Conservation (phyloP, 768 basidiomycete species). For the Rhodotorula babjevae region DNA sequence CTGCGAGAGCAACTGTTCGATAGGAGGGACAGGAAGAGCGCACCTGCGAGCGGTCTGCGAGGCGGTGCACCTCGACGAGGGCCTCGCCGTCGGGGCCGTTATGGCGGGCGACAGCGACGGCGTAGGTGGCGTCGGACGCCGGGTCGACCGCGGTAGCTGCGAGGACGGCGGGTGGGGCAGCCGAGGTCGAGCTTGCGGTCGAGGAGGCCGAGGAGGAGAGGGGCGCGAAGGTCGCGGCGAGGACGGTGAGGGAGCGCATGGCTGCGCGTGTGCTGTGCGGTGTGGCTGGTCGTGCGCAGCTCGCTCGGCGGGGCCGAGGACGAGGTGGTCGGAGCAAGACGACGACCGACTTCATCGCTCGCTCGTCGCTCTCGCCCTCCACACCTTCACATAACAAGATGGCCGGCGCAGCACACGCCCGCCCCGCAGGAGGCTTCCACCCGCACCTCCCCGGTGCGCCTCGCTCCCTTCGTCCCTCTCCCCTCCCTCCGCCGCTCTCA, state of each 20-base stretch:
- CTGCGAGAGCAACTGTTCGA: no score
- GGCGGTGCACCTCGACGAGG: slow-evolving; percentile 8
- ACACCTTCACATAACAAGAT: neutral
- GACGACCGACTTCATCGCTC: neutral
- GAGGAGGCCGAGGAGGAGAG: neutral
- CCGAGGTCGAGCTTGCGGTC: neutral
- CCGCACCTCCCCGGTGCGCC: slow-evolving; percentile 30
- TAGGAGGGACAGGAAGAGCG: neutral
- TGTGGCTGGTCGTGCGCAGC: neutral
- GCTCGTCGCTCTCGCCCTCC: neutral
- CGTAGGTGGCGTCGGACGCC: neutral
- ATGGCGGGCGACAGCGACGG: neutral
- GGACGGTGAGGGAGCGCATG: slow-evolving; percentile 37
- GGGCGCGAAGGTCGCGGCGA: slow-evolving; percentile 3
- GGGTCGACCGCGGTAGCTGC: slow-evolving; percentile 20
- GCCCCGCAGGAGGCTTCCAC: slow-evolving; percentile 33
- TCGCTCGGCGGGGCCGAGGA: no score
- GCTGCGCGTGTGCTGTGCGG: neutral
- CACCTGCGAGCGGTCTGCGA: neutral
- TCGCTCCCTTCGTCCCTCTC: neutral
- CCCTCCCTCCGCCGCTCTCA: neutral
- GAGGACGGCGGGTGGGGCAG: neutral
- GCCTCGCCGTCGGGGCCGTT: neutral
- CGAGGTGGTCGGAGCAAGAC: no score
- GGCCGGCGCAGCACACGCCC: slow-evolving; percentile 31